A percentile compares a stretch with the other conserved stretches of the same genome.
phyloP scores from a whole-genome alignment of 2,329 filamentous ascomycete species.

The Calonectria pteridis region DNA sequence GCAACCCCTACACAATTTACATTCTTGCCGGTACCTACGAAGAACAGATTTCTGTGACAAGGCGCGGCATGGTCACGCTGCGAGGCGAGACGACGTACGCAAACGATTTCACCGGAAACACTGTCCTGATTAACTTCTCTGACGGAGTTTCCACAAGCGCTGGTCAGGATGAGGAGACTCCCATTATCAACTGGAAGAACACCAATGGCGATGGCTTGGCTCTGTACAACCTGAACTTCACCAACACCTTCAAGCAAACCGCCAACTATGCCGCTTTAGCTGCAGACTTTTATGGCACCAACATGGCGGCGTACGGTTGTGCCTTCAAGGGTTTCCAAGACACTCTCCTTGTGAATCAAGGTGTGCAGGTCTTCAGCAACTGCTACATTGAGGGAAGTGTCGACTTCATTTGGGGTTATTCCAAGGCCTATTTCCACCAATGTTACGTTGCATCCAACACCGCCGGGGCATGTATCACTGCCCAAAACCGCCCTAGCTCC shows the following conservation, averaged over 20 bases:
- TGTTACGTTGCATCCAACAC: slow-evolving; percentile 55
- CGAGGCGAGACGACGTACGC: slow-evolving; percentile 37
- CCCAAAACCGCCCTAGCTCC: slow-evolving; percentile 46
- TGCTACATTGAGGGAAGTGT: slow-evolving; percentile 48
- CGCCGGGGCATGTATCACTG: slow-evolving; percentile 47
- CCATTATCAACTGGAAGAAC: slow-evolving; percentile 59
- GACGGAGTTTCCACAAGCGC: slow-evolving; percentile 49
- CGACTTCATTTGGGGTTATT: slow-evolving; percentile 46
- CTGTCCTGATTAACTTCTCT: slow-evolving; percentile 36
- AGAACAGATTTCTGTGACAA: slow-evolving; percentile 35
- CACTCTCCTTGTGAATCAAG: slow-evolving; percentile 60
- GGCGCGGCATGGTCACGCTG: slow-evolving; percentile 33
- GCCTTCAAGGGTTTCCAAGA: slow-evolving; percentile 62
- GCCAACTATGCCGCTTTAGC: slow-evolving; percentile 57
- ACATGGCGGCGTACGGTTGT: slow-evolving; percentile 54
- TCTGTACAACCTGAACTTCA: slow-evolving; percentile 71
- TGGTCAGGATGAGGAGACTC: slow-evolving; percentile 56
- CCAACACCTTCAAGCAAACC: slow-evolving; percentile 59
- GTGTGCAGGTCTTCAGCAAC: slow-evolving; percentile 60
- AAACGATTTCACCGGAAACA: slow-evolving; percentile 39
- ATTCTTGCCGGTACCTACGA: slow-evolving; percentile 41
- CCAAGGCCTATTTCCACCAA: slow-evolving; percentile 52
- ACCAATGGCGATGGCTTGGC: slow-evolving; percentile 60
- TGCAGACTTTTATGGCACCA: slow-evolving; percentile 49
- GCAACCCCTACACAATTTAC: slow-evolving; percentile 39